These are phyloP conservation scores for Thelonectria discophora DNA, from an alignment of 2,329 filamentous ascomycete species.

Conservation along the genomic window DNA sequence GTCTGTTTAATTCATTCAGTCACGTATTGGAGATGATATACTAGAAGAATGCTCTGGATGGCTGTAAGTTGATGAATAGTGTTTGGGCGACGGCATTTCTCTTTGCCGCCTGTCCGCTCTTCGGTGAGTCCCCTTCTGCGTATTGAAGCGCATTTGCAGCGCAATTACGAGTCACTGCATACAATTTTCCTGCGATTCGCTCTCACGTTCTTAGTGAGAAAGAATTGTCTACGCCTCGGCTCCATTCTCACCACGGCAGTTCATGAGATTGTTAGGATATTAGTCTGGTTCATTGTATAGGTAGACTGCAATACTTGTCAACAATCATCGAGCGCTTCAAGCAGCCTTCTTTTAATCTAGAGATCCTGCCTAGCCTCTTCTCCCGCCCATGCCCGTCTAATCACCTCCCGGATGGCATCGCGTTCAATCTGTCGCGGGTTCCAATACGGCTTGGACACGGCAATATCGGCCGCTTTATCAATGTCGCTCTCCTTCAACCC, in stretches of 20 bases:
- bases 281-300: no score
- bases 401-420: slow-evolving; percentile 61
- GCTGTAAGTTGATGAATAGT: background rate
- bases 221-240: no score
- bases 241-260: no score
- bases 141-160: background rate
- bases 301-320: no score
- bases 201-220: no score
- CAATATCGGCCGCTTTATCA: slow-evolving; percentile 67
- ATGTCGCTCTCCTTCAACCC: slow-evolving; percentile 69
- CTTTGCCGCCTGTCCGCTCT: slow-evolving; percentile 6
- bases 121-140: background rate
- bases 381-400: slow-evolving; percentile 68
- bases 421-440: slow-evolving; percentile 66
- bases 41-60: background rate
- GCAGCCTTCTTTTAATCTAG: background rate
- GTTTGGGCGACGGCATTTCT: slow-evolving; percentile 5
- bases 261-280: no score
- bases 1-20: no score
- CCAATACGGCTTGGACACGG: slow-evolving; percentile 66
- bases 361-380: slow-evolving; percentile 55
- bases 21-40: no score
- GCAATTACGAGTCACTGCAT: background rate
- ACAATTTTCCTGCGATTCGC: no score
- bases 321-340: no score